Percentiles rank a stretch among this genome's conserved stretches.
phyloP scores from a whole-genome alignment of 371 early-diverging fungal species.

The Rhizopus microsporus region DNA sequence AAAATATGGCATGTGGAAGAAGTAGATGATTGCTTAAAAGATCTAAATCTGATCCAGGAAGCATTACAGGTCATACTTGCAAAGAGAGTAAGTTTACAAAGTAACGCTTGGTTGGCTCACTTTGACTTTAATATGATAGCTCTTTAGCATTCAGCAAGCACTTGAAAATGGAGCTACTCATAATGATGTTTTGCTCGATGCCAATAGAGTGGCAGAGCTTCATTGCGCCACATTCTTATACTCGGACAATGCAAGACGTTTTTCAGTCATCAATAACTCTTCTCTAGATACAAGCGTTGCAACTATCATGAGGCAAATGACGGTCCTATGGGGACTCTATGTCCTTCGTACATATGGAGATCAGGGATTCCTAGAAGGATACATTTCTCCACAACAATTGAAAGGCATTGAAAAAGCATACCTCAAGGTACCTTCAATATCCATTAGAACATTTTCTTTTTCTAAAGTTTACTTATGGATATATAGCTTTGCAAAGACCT shows the following conservation, averaged over 20 bases:
- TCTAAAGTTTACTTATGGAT: neutral
- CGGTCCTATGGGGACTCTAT: constrained; percentile 44
- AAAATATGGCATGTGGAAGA: constrained; percentile 25
- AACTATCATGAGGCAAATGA: constrained; percentile 35
- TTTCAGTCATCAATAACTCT: constrained; percentile 29
- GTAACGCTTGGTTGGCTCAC: neutral
- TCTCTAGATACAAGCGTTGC: constrained; percentile 14
- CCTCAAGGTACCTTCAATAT: constrained; percentile 28
- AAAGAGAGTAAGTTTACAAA: constrained; percentile 28
- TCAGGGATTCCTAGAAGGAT: constrained; percentile 54
- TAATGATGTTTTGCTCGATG: constrained; percentile 39
- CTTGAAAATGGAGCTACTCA: constrained; percentile 21
- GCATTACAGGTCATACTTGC: constrained; percentile 28
- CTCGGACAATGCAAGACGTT: constrained; percentile 29
- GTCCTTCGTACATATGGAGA: constrained; percentile 45
- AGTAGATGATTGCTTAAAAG: constrained; percentile 23
- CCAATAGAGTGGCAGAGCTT: constrained; percentile 38
- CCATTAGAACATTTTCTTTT: neutral
- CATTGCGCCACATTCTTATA: constrained; percentile 42
- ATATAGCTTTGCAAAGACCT: constrained; percentile 45
- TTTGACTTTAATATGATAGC: constrained; percentile 14
- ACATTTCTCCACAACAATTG: constrained; percentile 47
- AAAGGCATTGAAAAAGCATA: constrained; percentile 47
- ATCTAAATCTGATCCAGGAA: constrained; percentile 30
- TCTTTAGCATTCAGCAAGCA: constrained; percentile 30